Conservation (phyloP, 441 rosid genomes). For the Aquilaria agallochum region DNA sequence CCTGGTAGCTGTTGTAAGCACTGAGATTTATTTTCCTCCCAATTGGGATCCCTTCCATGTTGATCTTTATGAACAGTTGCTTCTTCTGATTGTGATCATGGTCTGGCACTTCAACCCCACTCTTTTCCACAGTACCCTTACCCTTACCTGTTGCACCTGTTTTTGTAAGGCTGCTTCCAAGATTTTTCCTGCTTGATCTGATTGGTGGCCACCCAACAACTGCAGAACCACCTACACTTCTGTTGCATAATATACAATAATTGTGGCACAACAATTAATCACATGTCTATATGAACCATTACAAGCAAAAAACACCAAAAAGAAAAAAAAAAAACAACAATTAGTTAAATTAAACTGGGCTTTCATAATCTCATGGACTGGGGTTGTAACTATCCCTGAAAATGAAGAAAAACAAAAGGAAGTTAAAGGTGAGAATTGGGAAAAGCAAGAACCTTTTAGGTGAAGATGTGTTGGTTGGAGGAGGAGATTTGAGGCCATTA, state of each 20-base stretch:
- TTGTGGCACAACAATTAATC: too few species aligned
- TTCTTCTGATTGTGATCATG: constrained; percentile 14
- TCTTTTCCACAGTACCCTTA: constrained; percentile 25
- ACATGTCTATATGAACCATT: too few species aligned
- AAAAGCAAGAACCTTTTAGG: too few species aligned
- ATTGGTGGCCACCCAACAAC: constrained; percentile 99
- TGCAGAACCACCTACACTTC: constrained; percentile 78
- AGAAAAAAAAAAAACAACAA: too few species aligned
- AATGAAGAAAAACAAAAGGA: too few species aligned
- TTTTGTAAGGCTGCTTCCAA: constrained; percentile 54
- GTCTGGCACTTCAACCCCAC: constrained; percentile 8
- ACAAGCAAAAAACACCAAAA: too few species aligned
- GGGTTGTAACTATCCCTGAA: too few species aligned
- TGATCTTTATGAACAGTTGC: constrained; percentile 70
- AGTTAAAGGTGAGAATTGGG: too few species aligned
- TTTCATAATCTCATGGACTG: too few species aligned
- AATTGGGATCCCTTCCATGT: constrained; percentile 95
- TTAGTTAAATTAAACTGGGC: too few species aligned
- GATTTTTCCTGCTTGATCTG: constrained; percentile 78
- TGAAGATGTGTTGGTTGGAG: too few species aligned
- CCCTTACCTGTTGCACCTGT: constrained; percentile 37
- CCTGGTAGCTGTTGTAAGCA: constrained; percentile 64
- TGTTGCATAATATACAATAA: neutral
- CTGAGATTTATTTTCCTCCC: constrained; percentile 92
- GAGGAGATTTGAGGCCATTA: too few species aligned